Base-by-base conservation (phyloP, 345 rosid species). In the Anacardium occidentale region DNA sequence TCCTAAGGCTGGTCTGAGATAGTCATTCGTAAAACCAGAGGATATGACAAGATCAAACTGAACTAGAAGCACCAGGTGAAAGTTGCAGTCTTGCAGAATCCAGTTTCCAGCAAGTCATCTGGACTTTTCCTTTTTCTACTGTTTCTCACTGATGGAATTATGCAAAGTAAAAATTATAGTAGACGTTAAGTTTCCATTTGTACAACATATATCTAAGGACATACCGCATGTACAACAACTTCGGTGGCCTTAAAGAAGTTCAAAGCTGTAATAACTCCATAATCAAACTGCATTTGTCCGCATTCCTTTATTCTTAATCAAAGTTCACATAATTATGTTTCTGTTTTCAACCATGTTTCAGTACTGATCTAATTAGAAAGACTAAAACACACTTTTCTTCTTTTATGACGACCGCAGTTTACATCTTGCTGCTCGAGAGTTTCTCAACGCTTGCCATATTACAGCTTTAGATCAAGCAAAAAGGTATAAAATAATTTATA, bases 11-110 rank as follows among this genome's bases (percentile, higher is more conserved):
- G 61, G 64, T 11, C 52, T 4, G n/a, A 25, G n/a, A 15, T 61
- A 34, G 18, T 54, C 22, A 24, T 47, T 21, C 34, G 25, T 50
- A 63, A 75, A n/a, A 55, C 40, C 50, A 64, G 61, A 61, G 25
- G 74, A 60, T 45, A 26, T 26, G 32, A 60, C 42, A 37, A 47
- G 59, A 51, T 10, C 55, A 70, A 60, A 61, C 34, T 47, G 64
- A 59, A 60, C 13, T 17, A 6, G 44, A 21, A 58, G 18, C 14
- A 44, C 12, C 25, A 22, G 21, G 25, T 2, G 51, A 24, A 47
- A 69, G 47, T 42, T 55, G 47, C 8, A 34, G 6, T 34, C 37
- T 34, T 21, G 50, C 21, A 7, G 15, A 24, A 5, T 8, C 15
- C 51, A 56, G 64, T 69, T 69, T 24, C 2, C 22, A 15, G 56